Evolutionary conservation across 345 rosid genomes (phyloP).

Genomic region (Durio zibethinus): DNA sequence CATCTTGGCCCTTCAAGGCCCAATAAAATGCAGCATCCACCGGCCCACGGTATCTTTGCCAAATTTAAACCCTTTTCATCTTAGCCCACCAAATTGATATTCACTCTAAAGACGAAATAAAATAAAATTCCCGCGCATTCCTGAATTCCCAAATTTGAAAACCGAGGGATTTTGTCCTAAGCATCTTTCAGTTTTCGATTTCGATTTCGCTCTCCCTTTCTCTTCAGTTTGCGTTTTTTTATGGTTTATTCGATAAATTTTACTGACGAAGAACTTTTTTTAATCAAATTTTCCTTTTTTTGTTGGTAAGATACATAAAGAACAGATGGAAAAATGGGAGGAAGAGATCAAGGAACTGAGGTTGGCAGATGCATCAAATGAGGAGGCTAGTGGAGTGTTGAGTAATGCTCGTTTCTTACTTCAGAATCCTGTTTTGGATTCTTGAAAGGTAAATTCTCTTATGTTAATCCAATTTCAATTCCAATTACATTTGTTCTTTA

Average conservation of each 20-base stretch:
- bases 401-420: slow-evolving; percentile 60
- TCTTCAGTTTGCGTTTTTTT: background rate
- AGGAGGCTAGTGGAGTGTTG: slow-evolving; percentile 58
- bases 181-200: background rate
- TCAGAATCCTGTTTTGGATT: slow-evolving; percentile 42
- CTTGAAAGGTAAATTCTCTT: background rate
- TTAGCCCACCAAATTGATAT: background rate
- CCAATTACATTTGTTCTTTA: background rate
- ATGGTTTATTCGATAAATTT: background rate
- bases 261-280: background rate
- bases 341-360: slow-evolving; percentile 75
- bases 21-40: background rate
- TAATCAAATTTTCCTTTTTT: background rate
- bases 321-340: slow-evolving; percentile 83
- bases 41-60: background rate
- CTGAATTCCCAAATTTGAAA: background rate
- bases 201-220: background rate
- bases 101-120: background rate
- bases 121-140: background rate
- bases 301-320: slow-evolving; percentile 63
- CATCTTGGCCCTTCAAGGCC: background rate
- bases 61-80: background rate
- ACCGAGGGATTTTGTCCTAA: background rate
- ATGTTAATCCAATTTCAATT: background rate
- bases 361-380: slow-evolving; percentile 70